Percentiles rank a stretch among this genome's conserved stretches.
Evolutionary conservation across 306 rosid species (phyloP).

Genomic region (Vigna angularis): DNA sequence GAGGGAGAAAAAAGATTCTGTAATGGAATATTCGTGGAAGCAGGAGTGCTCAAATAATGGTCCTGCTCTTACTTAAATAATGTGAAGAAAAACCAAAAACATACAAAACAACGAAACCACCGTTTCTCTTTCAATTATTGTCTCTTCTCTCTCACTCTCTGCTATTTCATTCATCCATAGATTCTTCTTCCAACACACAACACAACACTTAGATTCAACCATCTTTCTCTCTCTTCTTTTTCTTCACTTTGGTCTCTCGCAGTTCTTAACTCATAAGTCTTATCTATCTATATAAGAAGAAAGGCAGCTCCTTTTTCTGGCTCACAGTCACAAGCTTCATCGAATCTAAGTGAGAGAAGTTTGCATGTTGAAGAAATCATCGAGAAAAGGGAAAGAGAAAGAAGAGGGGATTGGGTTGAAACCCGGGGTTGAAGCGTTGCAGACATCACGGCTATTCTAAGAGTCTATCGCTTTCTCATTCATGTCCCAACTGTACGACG

Average conservation of each 20-base stretch:
- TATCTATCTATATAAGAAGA: not conserved
- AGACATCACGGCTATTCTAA: conserved; percentile 97
- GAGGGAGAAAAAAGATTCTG: too few relatives aligned
- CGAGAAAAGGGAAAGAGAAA: not conserved
- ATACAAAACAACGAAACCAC: not conserved
- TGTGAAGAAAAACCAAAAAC: too few relatives aligned
- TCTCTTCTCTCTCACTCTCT: not conserved
- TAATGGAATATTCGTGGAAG: too few relatives aligned
- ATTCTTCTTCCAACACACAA: conserved; percentile 6
- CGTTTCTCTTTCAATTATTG: conserved; percentile 14
- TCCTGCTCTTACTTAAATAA: too few relatives aligned
- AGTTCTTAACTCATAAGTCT: not conserved
- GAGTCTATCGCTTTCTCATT: conserved; percentile 62
- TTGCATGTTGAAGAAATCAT: not conserved
- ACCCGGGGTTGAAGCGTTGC: conserved; percentile 79
- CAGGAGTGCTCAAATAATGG: too few relatives aligned
- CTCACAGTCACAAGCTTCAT: not conserved
- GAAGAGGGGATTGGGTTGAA: conserved; percentile 50
- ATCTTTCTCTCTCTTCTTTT: not conserved
- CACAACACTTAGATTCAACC: not conserved
- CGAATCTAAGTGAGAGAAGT: not conserved
- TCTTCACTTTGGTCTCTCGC: too few relatives aligned
- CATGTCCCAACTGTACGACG: conserved; percentile 90
- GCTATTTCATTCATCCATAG: not conserved
- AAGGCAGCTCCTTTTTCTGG: too few relatives aligned